Percentiles rank a stretch among this genome's conserved stretches.
phyloP scores from a whole-genome alignment of 2,329 filamentous ascomycete genomes.

The Penicillium sp. region DNA sequence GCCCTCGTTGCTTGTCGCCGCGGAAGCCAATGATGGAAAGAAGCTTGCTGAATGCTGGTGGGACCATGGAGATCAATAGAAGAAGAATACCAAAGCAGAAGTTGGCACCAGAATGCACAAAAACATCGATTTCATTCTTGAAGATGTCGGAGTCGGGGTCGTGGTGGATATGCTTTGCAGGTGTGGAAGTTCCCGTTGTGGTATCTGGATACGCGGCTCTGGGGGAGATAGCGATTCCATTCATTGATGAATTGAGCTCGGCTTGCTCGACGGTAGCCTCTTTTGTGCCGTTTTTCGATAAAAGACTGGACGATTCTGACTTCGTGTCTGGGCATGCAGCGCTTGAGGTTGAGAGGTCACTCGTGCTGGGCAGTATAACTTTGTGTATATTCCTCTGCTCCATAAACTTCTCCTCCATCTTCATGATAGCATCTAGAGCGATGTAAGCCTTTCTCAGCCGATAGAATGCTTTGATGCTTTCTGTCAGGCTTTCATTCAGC shows the following conservation, averaged over 20 bases:
- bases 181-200: conserved; percentile 26
- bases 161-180: conserved; percentile 40
- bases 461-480: conserved; percentile 88
- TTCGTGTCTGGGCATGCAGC: conserved; percentile 8
- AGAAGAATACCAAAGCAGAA: conserved; percentile 87
- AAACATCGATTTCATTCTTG: conserved; percentile 75
- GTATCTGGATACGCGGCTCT: conserved; percentile 16
- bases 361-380: conserved; percentile 17
- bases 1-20: conserved; percentile 78
- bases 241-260: conserved; percentile 25
- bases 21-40: conserved; percentile 87
- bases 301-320: conserved; percentile 14
- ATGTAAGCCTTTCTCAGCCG: conserved; percentile 87
- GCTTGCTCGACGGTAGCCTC: conserved; percentile 15
- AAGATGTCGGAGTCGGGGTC: conserved; percentile 64
- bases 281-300: conserved; percentile 19
- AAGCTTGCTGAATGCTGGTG: conserved; percentile 83
- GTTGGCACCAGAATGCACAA: conserved; percentile 83
- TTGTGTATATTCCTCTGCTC: conserved; percentile 28
- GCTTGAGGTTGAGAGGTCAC: conserved; percentile 15
- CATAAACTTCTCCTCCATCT: conserved; percentile 66
- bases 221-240: conserved; percentile 25
- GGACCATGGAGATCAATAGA: conserved; percentile 87
- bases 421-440: conserved; percentile 75
- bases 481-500: conserved; percentile 87